These are phyloP conservation scores for Termitomyces sp. DNA, from an alignment of 768 basidiomycete genomes.

Conservation along the genomic window DNA sequence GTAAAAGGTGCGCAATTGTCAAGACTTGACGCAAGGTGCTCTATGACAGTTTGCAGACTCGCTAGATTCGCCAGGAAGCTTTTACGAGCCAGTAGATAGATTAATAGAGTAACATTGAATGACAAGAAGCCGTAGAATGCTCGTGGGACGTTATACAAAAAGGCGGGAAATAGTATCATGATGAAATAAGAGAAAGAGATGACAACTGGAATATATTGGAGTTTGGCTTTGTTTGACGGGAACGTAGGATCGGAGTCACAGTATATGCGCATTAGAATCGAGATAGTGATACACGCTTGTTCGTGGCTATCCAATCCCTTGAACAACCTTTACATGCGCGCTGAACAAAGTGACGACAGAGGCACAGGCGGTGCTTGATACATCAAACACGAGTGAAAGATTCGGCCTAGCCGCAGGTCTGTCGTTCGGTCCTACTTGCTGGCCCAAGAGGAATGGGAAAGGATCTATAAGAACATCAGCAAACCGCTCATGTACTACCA, in stretches of 20 bases:
- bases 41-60: neutral
- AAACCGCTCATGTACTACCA: neutral
- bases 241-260: no score
- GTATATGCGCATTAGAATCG: neutral
- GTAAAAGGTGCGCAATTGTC: neutral
- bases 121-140: neutral
- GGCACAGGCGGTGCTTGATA: no score
- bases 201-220: neutral
- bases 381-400: neutral
- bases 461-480: neutral
- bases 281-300: neutral
- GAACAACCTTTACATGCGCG: neutral
- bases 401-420: neutral
- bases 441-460: neutral
- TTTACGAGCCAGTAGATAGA: neutral
- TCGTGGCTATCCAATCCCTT: neutral
- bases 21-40: neutral
- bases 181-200: neutral
- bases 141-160: neutral
- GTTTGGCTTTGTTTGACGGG: neutral
- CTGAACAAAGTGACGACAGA: neutral
- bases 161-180: neutral
- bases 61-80: neutral
- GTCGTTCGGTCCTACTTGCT: neutral
- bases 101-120: neutral